These are phyloP conservation scores for Annulohypoxylon maeteangense DNA, from an alignment of 495 filamentous ascomycete species.

Conservation along the genomic window DNA sequence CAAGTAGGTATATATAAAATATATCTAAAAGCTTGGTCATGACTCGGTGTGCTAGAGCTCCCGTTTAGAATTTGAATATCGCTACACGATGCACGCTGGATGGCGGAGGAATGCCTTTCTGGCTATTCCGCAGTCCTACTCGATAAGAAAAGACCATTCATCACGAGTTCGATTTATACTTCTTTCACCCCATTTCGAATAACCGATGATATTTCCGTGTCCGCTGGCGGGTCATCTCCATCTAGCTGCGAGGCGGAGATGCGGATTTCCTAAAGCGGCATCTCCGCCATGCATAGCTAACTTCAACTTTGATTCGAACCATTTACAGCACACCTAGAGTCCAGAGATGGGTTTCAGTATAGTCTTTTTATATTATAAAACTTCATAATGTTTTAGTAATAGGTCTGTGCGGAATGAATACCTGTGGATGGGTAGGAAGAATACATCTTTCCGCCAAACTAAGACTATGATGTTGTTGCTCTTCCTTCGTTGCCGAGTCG, in stretches of 20 bases:
- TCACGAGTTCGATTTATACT: not conserved
- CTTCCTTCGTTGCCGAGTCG: constrained; percentile 14
- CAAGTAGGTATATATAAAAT: constrained; percentile 11
- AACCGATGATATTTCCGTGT: constrained; percentile 8
- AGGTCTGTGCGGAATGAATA: not conserved
- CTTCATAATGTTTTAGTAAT: not conserved
- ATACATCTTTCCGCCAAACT: not conserved
- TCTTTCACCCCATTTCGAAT: not conserved
- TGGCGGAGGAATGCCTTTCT: not conserved
- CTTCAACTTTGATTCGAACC: constrained; percentile 9
- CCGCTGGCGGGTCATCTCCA: not conserved
- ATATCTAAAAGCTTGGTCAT: not conserved
- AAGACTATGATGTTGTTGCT: constrained; percentile 16
- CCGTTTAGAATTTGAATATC: not conserved
- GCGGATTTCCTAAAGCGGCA: constrained; percentile 29
- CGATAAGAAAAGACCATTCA: not conserved
- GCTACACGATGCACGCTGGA: not conserved
- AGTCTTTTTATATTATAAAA: not conserved
- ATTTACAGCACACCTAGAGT: constrained; percentile 10
- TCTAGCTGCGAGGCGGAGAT: not conserved
- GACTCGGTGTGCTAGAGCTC: not conserved
- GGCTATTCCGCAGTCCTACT: not conserved
- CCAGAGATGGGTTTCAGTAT: constrained; percentile 1
- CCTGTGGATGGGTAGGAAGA: not conserved
- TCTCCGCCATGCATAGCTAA: constrained; percentile 16